These are phyloP conservation scores for Ananas comosus DNA, from an alignment of 176 grass and related monocot species.

Conservation along the genomic window DNA sequence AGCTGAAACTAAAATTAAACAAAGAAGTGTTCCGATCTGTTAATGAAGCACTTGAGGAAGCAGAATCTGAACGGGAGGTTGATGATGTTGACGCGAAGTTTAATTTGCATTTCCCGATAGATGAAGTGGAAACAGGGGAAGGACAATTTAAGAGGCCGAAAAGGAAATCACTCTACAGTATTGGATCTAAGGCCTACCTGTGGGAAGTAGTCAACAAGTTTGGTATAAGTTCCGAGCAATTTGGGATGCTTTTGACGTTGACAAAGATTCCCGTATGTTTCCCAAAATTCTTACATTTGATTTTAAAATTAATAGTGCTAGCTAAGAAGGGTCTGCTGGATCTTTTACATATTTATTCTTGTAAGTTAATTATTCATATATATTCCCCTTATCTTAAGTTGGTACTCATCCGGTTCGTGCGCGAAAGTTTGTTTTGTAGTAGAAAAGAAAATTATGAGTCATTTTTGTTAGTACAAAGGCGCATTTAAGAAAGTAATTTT, in stretches of 20 bases:
- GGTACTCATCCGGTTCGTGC: no score
- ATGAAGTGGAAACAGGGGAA: constrained; percentile 62
- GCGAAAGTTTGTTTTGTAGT: no score
- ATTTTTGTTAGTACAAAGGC: no score
- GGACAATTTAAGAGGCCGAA: constrained; percentile 94
- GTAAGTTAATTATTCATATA: no score
- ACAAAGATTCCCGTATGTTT: constrained; percentile 42
- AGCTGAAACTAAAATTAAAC: constrained; percentile 54
- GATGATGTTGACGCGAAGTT: constrained; percentile 96
- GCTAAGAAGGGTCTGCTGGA: not conserved
- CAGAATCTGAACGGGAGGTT: constrained; percentile 94
- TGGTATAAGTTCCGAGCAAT: constrained; percentile 75
- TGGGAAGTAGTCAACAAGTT: constrained; percentile 94
- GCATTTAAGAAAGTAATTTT: no score
- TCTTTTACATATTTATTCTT: not conserved
- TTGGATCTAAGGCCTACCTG: constrained; percentile 74
- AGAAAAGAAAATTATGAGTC: no score
- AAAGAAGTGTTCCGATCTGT: constrained; percentile 62
- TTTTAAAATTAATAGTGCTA: not conserved
- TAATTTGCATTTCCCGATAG: constrained; percentile 92
- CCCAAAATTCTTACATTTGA: not conserved
- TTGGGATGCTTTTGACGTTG: constrained; percentile 72
- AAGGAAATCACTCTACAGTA: constrained; percentile 75
- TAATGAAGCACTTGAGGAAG: constrained; percentile 56
- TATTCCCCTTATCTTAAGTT: no score